Evolutionary conservation across 805 yeast genomes (phyloP), one percentile per base, ranked within the genome.

Genomic region (Isabelozyma heimii): DNA sequence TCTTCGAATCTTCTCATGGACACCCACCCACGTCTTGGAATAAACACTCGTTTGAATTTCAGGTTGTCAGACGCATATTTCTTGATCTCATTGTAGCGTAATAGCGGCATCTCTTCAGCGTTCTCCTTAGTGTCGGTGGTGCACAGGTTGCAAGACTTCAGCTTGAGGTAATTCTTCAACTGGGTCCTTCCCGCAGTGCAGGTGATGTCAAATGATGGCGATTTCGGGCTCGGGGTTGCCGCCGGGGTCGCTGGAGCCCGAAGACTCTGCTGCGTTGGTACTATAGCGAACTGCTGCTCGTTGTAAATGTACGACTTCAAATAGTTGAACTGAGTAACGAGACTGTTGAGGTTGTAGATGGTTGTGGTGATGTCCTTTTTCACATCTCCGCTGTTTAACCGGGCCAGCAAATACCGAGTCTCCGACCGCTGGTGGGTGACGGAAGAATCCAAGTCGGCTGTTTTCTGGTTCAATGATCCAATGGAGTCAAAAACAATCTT

Each of bases 1-100:
- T 44, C 37, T 26, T 51, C 57, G 3, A 63, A 43, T 28, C 44
- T 51, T 44, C 55, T 64, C n/a, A 63, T 53, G 8, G 77, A 60
- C 0, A 75, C 63, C 85, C 85, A 80, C 0, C 85, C 84, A 40
- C 73, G 58, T 9, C 74, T 75, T 1, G 81, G 82, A 30, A 80
- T 66, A 50, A 72, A 77, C 2, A 78, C 57, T 33, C 85, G 56
- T 43, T 76, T 65, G 45, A 69, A 72, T 5, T 68, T 71, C 40
- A 67, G 70, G 0, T 80, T 80, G 40, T 68, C 60, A 37, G 59
- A 61, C 51, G 73, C 79, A 15, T 35, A 30, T 14, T 49, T 56
- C 10, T 50, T 53, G 37, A 57, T 48, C 39, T 33, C 20, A 28
- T 12, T 42, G 30, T 33, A n/a, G 4, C 35, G 35, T 30, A 30